Percentiles rank a stretch among this genome's conserved stretches.
Conservation (phyloP, 352 stramenopile species). For the Pythium apleroticum region DNA sequence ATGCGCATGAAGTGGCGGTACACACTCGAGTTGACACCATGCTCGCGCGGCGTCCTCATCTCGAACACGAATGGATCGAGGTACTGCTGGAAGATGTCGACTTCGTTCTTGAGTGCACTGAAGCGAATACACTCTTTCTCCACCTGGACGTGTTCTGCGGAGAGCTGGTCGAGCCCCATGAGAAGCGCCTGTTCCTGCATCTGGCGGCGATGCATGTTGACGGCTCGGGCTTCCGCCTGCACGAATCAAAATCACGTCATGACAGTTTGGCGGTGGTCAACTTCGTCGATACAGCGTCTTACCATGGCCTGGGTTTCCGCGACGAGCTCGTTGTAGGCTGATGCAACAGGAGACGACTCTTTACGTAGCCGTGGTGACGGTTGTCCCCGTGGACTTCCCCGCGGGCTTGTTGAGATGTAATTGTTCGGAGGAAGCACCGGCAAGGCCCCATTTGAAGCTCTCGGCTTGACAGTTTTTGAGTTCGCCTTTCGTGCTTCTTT, state of each 20-base stretch:
- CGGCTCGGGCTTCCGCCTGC: conserved; percentile 10
- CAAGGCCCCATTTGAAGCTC: conserved; percentile 1
- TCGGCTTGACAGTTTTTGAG: background rate
- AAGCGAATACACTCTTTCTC: conserved; percentile 64
- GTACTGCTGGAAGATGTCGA: conserved; percentile 80
- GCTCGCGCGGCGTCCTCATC: conserved; percentile 49
- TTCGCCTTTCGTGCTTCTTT: background rate
- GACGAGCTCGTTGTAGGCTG: conserved; percentile 55
- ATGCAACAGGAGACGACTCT: conserved; percentile 39
- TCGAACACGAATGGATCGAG: conserved; percentile 67
- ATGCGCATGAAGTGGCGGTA: conserved; percentile 73
- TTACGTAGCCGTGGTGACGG: background rate
- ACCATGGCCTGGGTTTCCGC: conserved; percentile 52
- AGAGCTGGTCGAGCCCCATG: conserved; percentile 63
- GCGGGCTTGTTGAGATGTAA: conserved; percentile 11
- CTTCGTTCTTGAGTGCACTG: conserved; percentile 71
- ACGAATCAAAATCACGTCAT: background rate
- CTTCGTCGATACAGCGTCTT: background rate
- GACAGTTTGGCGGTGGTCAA: background rate
- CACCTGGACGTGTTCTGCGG: conserved; percentile 43
- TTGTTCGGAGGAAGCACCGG: conserved; percentile 14
- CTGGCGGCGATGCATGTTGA: conserved; percentile 32
- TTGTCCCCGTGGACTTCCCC: conserved; percentile 7
- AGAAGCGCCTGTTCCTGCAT: conserved; percentile 43
- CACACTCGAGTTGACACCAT: conserved; percentile 63